A percentile compares a stretch with the other conserved stretches of the same genome.
These are phyloP conservation scores for Pterulicium gracile DNA, from an alignment of 1,284 basidiomycete genomes.

Conservation along the genomic window DNA sequence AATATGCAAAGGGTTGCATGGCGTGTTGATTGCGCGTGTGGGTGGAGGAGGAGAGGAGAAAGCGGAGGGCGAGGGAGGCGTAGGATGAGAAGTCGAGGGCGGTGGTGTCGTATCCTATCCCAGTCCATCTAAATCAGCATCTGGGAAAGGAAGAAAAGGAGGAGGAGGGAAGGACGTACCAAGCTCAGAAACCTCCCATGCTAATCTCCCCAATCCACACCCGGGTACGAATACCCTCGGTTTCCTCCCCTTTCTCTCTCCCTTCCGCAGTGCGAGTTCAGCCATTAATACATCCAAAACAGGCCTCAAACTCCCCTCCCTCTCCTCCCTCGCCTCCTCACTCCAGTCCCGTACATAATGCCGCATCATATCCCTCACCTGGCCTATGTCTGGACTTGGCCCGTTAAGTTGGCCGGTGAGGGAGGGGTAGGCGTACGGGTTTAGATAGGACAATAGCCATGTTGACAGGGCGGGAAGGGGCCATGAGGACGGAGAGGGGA, in stretches of 20 bases:
- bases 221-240: slow-evolving; percentile 49
- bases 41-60: slow-evolving; percentile 40
- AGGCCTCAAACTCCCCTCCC: slow-evolving; percentile 40
- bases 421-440: too few species aligned
- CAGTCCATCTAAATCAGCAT: neutral
- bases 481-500: neutral
- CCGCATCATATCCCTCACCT: slow-evolving; percentile 46
- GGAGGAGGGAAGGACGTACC: slow-evolving; percentile 28
- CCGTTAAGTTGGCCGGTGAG: neutral
- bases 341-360: slow-evolving; percentile 65
- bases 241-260: slow-evolving; percentile 17
- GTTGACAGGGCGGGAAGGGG: neutral
- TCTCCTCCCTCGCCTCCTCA: slow-evolving; percentile 37
- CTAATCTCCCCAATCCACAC: slow-evolving; percentile 48
- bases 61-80: slow-evolving; percentile 50
- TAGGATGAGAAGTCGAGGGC: slow-evolving; percentile 53
- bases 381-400: slow-evolving; percentile 36
- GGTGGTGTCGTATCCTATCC: slow-evolving; percentile 38
- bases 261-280: slow-evolving; percentile 17
- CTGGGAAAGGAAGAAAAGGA: neutral
- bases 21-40: slow-evolving; percentile 30
- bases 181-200: slow-evolving; percentile 53
- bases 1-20: slow-evolving; percentile 49
- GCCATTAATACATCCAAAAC: slow-evolving; percentile 45
- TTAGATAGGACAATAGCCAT: too few species aligned